Conservation (phyloP, 2,329 filamentous ascomycete species). For the Pestalotiopsis sp. region DNA sequence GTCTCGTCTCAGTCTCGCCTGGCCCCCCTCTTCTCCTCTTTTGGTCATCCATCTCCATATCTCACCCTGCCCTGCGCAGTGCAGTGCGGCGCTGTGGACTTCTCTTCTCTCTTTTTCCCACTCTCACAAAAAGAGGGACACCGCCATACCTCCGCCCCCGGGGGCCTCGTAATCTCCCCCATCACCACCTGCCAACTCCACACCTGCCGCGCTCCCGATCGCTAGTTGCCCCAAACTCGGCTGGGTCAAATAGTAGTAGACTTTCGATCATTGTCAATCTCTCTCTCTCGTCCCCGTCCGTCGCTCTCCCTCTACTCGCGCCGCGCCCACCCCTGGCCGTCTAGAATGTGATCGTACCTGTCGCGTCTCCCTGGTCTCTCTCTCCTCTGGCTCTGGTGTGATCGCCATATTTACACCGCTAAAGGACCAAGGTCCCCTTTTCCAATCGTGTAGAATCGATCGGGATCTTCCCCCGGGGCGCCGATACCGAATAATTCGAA, state of each 20-base stretch:
- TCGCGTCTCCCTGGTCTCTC: background rate
- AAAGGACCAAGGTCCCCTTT: background rate
- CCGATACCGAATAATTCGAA: background rate
- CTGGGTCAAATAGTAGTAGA: background rate
- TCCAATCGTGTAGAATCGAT: background rate
- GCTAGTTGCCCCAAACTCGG: background rate
- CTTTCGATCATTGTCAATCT: constrained; percentile 5
- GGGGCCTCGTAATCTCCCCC: constrained; percentile 5
- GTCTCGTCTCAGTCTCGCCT: background rate
- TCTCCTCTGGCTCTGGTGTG: background rate
- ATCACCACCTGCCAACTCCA: constrained; percentile 10
- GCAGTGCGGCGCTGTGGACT: too few relatives aligned
- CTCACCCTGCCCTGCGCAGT: background rate
- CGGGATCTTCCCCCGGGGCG: background rate
- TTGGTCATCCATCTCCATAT: background rate
- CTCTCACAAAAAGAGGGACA: background rate
- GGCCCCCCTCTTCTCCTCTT: background rate
- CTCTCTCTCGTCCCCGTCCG: background rate
- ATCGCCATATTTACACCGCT: background rate
- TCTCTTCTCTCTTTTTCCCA: too few relatives aligned
- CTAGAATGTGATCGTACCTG: background rate
- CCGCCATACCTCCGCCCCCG: constrained; percentile 7
- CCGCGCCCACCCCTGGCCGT: background rate
- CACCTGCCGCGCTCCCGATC: constrained; percentile 6
- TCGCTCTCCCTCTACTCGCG: background rate